Percentiles rank a stretch among this genome's conserved stretches.
Evolutionary conservation across 371 early-diverging fungal species (phyloP).

Genomic region (Lichtheimia corymbifera): DNA sequence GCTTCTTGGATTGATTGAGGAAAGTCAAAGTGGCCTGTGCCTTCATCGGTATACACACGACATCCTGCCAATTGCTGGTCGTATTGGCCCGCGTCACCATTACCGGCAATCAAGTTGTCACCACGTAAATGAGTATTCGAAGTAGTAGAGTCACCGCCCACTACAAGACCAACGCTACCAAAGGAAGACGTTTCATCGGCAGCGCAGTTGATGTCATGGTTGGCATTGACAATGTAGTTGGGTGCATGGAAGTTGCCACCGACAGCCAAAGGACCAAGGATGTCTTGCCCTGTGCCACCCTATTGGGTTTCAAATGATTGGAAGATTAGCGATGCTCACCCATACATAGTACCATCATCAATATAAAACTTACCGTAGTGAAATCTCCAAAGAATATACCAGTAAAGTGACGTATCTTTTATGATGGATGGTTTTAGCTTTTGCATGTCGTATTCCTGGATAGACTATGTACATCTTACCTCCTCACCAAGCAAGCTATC

Average conservation of each 20-base stretch:
- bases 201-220: constrained; percentile 2
- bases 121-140: constrained; percentile 16
- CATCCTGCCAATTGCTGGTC: neutral
- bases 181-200: neutral
- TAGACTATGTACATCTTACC: no score
- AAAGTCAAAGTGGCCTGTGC: constrained; percentile 1
- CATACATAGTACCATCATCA: neutral
- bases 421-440: no score
- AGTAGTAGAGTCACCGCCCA: neutral
- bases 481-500: no score
- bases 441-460: no score
- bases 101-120: constrained; percentile 3
- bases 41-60: neutral
- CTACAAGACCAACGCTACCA: constrained; percentile 11
- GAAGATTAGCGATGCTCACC: neutral
- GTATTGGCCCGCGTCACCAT: neutral
- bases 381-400: constrained; percentile 28
- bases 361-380: constrained; percentile 2
- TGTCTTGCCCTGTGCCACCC: constrained; percentile 11
- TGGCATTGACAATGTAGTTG: constrained; percentile 18
- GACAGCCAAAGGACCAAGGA: constrained; percentile 22
- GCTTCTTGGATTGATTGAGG: neutral
- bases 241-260: constrained; percentile 17
- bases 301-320: neutral
- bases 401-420: constrained; percentile 17